These are phyloP conservation scores for Candida odintsovae DNA, from an alignment of 805 yeast species.

Conservation along the genomic window DNA sequence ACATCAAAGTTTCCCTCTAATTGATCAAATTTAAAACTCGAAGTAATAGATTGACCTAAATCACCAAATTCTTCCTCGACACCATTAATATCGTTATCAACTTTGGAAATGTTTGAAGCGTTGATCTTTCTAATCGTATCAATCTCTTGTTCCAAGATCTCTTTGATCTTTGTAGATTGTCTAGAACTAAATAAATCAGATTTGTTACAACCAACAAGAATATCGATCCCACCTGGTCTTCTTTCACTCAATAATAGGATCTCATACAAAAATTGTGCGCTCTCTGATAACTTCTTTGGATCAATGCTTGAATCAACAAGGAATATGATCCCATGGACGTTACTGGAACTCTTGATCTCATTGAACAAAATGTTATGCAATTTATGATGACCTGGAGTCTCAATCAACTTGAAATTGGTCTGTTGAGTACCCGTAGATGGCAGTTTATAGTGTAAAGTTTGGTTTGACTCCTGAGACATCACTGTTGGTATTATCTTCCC, in stretches of 20 bases:
- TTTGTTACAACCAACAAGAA: slow-evolving; percentile 78
- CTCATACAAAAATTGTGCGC: slow-evolving; percentile 54
- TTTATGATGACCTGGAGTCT: slow-evolving; percentile 86
- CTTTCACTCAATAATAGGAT: slow-evolving; percentile 59
- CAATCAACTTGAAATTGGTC: slow-evolving; percentile 50
- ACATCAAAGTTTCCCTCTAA: slow-evolving; percentile 72
- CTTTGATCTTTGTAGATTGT: slow-evolving; percentile 56
- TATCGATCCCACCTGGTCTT: slow-evolving; percentile 63
- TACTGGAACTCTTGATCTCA: slow-evolving; percentile 36
- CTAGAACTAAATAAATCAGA: slow-evolving; percentile 79
- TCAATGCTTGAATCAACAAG: slow-evolving; percentile 72
- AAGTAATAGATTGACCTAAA: slow-evolving; percentile 38
- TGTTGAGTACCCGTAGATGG: slow-evolving; percentile 32
- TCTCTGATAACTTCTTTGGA: slow-evolving; percentile 39
- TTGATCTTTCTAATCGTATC: slow-evolving; percentile 45
- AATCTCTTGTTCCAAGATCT: slow-evolving; percentile 59
- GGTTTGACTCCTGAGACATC: slow-evolving; percentile 45
- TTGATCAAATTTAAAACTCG: slow-evolving; percentile 55
- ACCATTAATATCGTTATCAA: slow-evolving; percentile 24
- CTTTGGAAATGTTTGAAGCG: slow-evolving; percentile 30
- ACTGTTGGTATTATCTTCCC: slow-evolving; percentile 34
- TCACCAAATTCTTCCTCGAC: slow-evolving; percentile 30
- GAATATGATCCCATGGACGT: slow-evolving; percentile 63
- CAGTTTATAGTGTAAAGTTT: slow-evolving; percentile 30
- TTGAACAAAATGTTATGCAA: slow-evolving; percentile 51